Percentiles rank a stretch among this genome's conserved stretches.
These are phyloP conservation scores for Melampsora larici-populina DNA, from an alignment of 1,284 basidiomycete genomes.

Conservation along the genomic window DNA sequence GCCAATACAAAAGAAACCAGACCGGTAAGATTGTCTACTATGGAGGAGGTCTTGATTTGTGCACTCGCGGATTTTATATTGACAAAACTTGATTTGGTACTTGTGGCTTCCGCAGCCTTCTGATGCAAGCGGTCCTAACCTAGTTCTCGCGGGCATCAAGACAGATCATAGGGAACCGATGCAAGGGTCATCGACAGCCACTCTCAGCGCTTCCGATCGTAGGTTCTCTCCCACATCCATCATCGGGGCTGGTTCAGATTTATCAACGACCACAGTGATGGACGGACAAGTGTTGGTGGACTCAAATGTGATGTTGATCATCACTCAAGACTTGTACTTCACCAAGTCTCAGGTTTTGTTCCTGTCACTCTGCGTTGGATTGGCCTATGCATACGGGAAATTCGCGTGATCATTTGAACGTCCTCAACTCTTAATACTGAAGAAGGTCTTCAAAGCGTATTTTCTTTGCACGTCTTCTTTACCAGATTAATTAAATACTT, in stretches of 20 bases:
- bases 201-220: background rate
- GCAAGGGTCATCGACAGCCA: background rate
- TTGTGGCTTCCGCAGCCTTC: too few species aligned
- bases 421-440: too few species aligned
- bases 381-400: slow-evolving; percentile 37
- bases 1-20: background rate
- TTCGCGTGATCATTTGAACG: slow-evolving; percentile 11
- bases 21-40: background rate
- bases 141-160: too few species aligned
- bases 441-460: too few species aligned
- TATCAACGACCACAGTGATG: background rate
- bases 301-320: slow-evolving; percentile 49
- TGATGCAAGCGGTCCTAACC: too few species aligned
- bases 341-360: slow-evolving; percentile 37
- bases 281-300: slow-evolving; percentile 8
- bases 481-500: too few species aligned
- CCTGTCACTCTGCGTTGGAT: slow-evolving; percentile 12
- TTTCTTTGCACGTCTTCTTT: too few species aligned
- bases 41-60: too few species aligned
- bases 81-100: too few species aligned
- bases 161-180: too few species aligned
- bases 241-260: background rate
- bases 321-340: slow-evolving; percentile 49
- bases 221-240: background rate
- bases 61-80: too few species aligned